These are phyloP conservation scores for Magnolia sinica DNA, from an alignment of 164 flowering plant genomes.

Conservation along the genomic window DNA sequence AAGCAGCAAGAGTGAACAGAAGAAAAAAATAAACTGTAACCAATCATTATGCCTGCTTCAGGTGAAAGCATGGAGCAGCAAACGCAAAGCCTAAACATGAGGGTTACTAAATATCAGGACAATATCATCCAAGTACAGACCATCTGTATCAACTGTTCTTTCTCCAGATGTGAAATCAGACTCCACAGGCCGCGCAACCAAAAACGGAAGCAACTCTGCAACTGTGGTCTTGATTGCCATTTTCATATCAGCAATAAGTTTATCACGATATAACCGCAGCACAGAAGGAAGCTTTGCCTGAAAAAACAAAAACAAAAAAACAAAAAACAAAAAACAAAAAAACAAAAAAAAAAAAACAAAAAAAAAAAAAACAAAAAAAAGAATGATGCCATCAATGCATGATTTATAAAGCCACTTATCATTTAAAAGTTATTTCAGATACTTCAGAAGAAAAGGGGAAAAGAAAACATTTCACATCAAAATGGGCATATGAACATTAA, in stretches of 20 bases:
- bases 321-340: background rate
- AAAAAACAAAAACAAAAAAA: constrained; percentile 1
- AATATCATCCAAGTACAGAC: constrained; percentile 33
- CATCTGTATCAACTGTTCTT: constrained; percentile 64
- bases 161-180: constrained; percentile 67
- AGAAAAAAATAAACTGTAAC: constrained; percentile 2
- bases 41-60: background rate
- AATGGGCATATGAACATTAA: background rate
- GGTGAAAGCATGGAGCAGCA: background rate
- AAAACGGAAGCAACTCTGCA: constrained; percentile 82
- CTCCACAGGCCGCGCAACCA: constrained; percentile 52
- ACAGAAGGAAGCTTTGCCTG: constrained; percentile 94
- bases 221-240: constrained; percentile 82
- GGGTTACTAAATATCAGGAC: background rate
- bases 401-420: too few relatives aligned
- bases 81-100: background rate
- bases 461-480: background rate
- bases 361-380: too few relatives aligned
- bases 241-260: constrained; percentile 90
- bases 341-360: background rate
- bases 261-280: constrained; percentile 86
- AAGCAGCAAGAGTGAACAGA: constrained; percentile 3
- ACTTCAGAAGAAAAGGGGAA: background rate
- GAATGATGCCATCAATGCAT: background rate
- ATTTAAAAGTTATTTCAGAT: background rate